Evolutionary conservation across 2,329 filamentous ascomycete species (phyloP).

Genomic region (Exserohilum turcica): DNA sequence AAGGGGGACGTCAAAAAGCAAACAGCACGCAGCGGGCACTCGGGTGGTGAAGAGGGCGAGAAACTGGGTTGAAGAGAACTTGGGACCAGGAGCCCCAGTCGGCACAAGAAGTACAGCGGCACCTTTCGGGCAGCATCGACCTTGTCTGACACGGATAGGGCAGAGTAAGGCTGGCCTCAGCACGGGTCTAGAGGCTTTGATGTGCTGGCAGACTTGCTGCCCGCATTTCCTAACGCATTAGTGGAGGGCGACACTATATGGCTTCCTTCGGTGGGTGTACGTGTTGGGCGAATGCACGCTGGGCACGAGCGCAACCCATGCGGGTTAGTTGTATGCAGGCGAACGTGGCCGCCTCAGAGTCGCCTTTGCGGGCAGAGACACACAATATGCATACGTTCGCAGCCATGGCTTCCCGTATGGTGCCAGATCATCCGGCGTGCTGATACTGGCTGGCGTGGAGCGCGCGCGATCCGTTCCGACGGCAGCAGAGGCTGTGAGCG

Average conservation of each 20-base stretch:
- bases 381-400: constrained; percentile 42
- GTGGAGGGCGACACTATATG: constrained; percentile 46
- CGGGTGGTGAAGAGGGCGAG: constrained; percentile 31
- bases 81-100: constrained; percentile 37
- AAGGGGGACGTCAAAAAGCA: constrained; percentile 35
- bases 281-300: constrained; percentile 48
- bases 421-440: constrained; percentile 46
- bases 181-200: constrained; percentile 41
- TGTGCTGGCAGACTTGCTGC: constrained; percentile 47
- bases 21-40: constrained; percentile 36
- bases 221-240: constrained; percentile 47
- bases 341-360: constrained; percentile 47
- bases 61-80: constrained; percentile 32
- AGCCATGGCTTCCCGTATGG: constrained; percentile 37
- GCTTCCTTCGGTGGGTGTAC: constrained; percentile 33
- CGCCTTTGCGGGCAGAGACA: constrained; percentile 38
- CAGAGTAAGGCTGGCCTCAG: constrained; percentile 38
- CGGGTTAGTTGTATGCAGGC: constrained; percentile 46
- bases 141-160: constrained; percentile 28
- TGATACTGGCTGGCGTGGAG: constrained; percentile 24
- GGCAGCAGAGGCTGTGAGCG: constrained; percentile 20
- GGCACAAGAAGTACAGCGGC: constrained; percentile 43
- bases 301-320: constrained; percentile 45
- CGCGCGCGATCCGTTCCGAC: constrained; percentile 43
- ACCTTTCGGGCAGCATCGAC: constrained; percentile 24